phyloP scores from a whole-genome alignment of 2,329 filamentous ascomycete genomes.

The Exophiala mesophila region DNA sequence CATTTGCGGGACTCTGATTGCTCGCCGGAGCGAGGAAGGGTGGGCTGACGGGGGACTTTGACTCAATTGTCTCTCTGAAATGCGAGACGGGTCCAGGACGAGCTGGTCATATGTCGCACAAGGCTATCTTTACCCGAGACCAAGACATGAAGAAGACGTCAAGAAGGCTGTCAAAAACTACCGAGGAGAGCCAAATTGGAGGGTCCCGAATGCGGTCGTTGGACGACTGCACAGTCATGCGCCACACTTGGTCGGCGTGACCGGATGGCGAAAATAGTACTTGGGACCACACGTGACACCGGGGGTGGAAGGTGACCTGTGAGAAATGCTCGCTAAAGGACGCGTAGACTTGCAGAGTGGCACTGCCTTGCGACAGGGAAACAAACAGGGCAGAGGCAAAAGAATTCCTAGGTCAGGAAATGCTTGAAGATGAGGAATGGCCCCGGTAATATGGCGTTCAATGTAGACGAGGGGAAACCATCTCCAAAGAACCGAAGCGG shows the following conservation, averaged over 20 bases:
- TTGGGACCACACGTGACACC: constrained; percentile 14
- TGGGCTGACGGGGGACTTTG: no score
- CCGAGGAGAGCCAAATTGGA: not conserved
- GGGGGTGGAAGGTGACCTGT: not conserved
- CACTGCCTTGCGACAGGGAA: not conserved
- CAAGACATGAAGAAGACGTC: constrained; percentile 3
- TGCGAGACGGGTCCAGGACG: not conserved
- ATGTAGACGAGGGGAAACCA: constrained; percentile 4
- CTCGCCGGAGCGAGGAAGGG: no score
- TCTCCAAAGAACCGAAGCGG: not conserved
- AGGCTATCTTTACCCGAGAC: constrained; percentile 12
- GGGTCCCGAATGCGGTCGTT: not conserved
- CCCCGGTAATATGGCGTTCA: constrained; percentile 4
- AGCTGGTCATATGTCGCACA: constrained; percentile 16
- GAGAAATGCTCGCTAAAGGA: constrained; percentile 1
- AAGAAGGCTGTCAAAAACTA: not conserved
- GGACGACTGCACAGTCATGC: constrained; percentile 10
- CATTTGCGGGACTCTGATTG: no score
- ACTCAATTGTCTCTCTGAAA: no score
- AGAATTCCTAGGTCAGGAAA: constrained; percentile 15
- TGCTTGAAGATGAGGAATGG: constrained; percentile 7
- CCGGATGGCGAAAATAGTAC: constrained; percentile 18
- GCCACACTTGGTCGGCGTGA: constrained; percentile 17
- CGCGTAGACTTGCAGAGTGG: constrained; percentile 6
- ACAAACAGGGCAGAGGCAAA: constrained; percentile 9